A percentile compares a stretch with the other conserved stretches of the same genome.
Conservation (phyloP, 2,329 filamentous ascomycete genomes). For the Incumbomyces lentus region DNA sequence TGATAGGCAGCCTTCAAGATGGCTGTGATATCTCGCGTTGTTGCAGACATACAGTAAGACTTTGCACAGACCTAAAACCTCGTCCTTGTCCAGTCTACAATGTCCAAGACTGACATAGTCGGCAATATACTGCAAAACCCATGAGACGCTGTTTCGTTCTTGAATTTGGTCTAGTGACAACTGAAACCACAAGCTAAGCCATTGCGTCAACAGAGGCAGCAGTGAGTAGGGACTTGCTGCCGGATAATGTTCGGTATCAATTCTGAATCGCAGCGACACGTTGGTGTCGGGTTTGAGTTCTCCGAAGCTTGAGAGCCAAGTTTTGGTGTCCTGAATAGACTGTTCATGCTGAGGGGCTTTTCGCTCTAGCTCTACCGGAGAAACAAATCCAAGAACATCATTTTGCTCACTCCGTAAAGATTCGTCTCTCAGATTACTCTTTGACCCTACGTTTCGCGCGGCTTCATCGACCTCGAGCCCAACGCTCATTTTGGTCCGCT, state of each 20-base stretch:
- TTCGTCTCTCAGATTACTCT: not conserved
- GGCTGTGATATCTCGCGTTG: slow-evolving; percentile 12
- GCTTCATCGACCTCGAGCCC: not conserved
- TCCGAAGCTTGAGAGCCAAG: slow-evolving; percentile 15
- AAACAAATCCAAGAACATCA: not conserved
- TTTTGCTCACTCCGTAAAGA: not conserved
- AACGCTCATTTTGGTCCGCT: not conserved
- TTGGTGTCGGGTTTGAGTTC: slow-evolving; percentile 15
- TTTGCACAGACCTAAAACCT: slow-evolving; percentile 11
- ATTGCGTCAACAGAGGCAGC: slow-evolving; percentile 12
- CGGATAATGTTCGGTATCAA: slow-evolving; percentile 9
- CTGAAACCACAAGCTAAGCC: slow-evolving; percentile 13
- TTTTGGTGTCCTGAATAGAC: not conserved
- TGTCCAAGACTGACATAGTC: slow-evolving; percentile 17
- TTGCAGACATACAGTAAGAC: slow-evolving; percentile 13
- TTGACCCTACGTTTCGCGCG: not conserved
- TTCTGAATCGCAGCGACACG: slow-evolving; percentile 13
- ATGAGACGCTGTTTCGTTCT: slow-evolving; percentile 14
- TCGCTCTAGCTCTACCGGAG: not conserved
- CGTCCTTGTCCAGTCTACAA: slow-evolving; percentile 8
- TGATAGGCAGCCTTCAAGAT: slow-evolving; percentile 16
- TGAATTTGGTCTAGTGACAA: slow-evolving; percentile 10
- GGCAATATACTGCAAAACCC: slow-evolving; percentile 15
- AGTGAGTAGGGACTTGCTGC: slow-evolving; percentile 8
- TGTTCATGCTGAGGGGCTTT: not conserved